Evolutionary conservation across 2,329 filamentous ascomycete genomes (phyloP), one percentile per base, ranked within the genome.

Genomic region (Arachnopeziza araneosa): DNA sequence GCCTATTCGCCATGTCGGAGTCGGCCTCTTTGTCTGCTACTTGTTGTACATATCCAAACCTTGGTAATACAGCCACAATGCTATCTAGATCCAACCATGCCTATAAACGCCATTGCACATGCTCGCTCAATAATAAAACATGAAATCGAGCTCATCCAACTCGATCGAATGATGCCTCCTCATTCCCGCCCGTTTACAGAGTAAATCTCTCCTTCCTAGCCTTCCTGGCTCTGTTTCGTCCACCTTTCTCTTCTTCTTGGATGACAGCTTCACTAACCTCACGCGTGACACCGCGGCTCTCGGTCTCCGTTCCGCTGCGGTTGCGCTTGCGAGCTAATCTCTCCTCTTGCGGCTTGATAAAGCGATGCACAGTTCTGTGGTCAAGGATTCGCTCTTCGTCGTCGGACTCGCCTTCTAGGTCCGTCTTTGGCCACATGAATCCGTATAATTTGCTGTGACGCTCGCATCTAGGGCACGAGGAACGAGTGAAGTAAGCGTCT

Each of bases 371-470:
- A 0, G 82, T 87, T n/a, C 93, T 82, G 71, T 97, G 93, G 71
- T 98, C 93, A 61, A 95, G 80, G 0, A 74, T 64, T 10, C 85
- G 76, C 71, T 87, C 82, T 66, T 88, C 85, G 60, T 83, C 86
- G 71, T 98, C 95, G 22, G 83, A 74, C 19, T 85, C 84, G 0
- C 90, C 90, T 24, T 88, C 85, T 63, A 82, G 88, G 61, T 96
- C 89, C 0, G 95, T 98, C 78, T 99, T 97, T 6, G 95, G 95
- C 95, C 95, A 99, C 60, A 89, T 81, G 71, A 90, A 97, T 0
- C 96, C 96, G 72, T 98, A 99, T 0, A 99, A 78, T 77, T 96
- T 98, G 19, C 90, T 96, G 71, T 99, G 95, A 0, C 95, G 85
- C 76, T 99, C 95, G 74, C 95, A 99, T 7, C 95, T 85, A 3